Evolutionary conservation across 768 basidiomycete genomes (phyloP).

Genomic region (Heimioporus sp.): DNA sequence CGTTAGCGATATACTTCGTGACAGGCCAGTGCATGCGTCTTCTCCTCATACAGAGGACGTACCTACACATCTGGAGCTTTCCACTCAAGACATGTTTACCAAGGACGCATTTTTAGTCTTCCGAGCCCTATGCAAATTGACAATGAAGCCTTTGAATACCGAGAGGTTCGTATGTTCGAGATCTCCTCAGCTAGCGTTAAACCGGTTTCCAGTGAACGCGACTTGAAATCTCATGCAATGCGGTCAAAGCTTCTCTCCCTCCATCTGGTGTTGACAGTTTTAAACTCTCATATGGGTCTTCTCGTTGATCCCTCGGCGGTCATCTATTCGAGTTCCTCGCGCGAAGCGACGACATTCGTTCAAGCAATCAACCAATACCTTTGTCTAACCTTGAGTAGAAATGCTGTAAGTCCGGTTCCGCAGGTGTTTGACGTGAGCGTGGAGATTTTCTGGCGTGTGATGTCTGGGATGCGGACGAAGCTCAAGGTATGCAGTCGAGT

Average conservation of each 20-base stretch:
- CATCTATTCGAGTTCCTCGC: conserved; percentile 86
- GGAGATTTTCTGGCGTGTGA: conserved; percentile 96
- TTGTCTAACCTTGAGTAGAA: conserved; percentile 87
- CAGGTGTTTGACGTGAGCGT: conserved; percentile 98
- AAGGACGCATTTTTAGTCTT: conserved; percentile 99
- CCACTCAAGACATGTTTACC: conserved; percentile 85
- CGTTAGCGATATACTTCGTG: conserved; percentile 13
- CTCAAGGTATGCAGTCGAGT: conserved; percentile 64
- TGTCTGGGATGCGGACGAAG: conserved; percentile 92
- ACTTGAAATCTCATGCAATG: conserved; percentile 95
- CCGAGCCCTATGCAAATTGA: conserved; percentile 93
- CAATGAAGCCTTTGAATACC: conserved; percentile 93
- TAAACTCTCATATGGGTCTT: conserved; percentile 87
- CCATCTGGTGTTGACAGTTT: conserved; percentile 88
- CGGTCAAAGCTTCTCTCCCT: conserved; percentile 93
- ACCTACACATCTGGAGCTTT: conserved; percentile 45
- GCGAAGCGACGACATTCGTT: conserved; percentile 85
- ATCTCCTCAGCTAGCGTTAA: conserved; percentile 12
- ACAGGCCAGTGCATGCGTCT: conserved; percentile 24
- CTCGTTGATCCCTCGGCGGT: conserved; percentile 88
- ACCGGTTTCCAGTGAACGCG: conserved; percentile 69
- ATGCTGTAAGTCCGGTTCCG: conserved; percentile 91
- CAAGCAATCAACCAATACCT: conserved; percentile 97
- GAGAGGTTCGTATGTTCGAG: conserved; percentile 66
- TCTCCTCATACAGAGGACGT: conserved; percentile 16